A percentile compares a stretch with the other conserved stretches of the same genome.
Evolutionary conservation across 129 eudicot species (phyloP).

Genomic region (Chrysanthemum makinoi): DNA sequence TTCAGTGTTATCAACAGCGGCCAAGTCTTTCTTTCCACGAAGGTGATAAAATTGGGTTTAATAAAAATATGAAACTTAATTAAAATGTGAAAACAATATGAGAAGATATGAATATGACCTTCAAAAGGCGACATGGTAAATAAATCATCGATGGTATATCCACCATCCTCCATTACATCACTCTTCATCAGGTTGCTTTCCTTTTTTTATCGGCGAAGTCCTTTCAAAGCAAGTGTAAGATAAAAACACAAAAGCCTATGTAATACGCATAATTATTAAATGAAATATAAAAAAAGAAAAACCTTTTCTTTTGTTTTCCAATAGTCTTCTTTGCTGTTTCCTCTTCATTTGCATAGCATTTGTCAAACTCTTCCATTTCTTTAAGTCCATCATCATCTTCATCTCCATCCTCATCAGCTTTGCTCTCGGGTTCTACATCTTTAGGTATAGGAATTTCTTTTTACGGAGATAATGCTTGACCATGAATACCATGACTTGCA

Average conservation of each 20-base stretch:
- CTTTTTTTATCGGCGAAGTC: slow-evolving; percentile 68
- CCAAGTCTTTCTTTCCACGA: slow-evolving; percentile 78
- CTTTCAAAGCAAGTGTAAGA: not conserved
- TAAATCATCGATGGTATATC: slow-evolving; percentile 59
- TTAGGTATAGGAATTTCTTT: slow-evolving; percentile 38
- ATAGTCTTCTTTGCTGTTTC: too few relatives aligned
- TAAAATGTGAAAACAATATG: not conserved
- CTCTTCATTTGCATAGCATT: too few relatives aligned
- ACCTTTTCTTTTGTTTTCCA: too few relatives aligned
- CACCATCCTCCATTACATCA: slow-evolving; percentile 82
- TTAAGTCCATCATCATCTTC: slow-evolving; percentile 59
- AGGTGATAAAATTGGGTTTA: not conserved
- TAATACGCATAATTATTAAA: not conserved
- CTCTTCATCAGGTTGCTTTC: slow-evolving; percentile 72
- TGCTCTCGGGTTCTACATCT: slow-evolving; percentile 33
- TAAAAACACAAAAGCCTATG: not conserved
- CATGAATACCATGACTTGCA: too few relatives aligned
- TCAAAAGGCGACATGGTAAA: slow-evolving; percentile 57
- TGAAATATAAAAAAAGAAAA: too few relatives aligned
- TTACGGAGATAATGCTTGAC: slow-evolving; percentile 55
- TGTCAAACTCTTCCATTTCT: slow-evolving; percentile 81
- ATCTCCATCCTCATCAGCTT: slow-evolving; percentile 36
- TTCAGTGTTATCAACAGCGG: slow-evolving; percentile 26
- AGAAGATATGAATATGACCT: slow-evolving; percentile 42
- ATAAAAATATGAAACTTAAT: not conserved